Evolutionary conservation across 1,139 yeast species (phyloP), one percentile per base, ranked within the genome.

Genomic region (Pneumocystis canis): DNA sequence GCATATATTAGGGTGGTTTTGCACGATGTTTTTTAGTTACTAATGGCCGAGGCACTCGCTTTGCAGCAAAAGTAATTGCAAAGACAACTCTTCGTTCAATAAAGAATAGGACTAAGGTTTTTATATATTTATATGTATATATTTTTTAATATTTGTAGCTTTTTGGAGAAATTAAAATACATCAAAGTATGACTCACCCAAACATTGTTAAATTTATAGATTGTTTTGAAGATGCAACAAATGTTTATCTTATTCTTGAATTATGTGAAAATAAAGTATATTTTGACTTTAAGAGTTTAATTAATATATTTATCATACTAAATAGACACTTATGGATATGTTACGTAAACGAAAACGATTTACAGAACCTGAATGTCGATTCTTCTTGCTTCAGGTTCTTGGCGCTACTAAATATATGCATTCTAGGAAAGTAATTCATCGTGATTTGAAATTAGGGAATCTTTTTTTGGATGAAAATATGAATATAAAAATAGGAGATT

Each of bases 1-100:
- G 57, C 28, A 31, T 47, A 6, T 32, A 37, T 59, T 61, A 74
- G 71, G 99, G 99, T 65, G 99, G 99, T 0, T 94, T 94, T 78
- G 99, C 98, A 25, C 84, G 98, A 72, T 94, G 98, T 73, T 94
- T 94, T 76, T 97, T 92, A 74, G 94, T 94, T 80, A 96, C 89
- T 73, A 85, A 90, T 66, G 79, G 82, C 66, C 67, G 72, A 30
- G 97, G 97, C 53, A 83, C 84, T 71, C 81, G 89, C 2, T 92
- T 80, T 75, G 99, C 98, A 35, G 99, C 99, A 41, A 94, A 94
- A 72, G 94, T 98, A 0, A 95, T 94, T 58, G 98, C 99, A 61
- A 94, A 92, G 75, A 90, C 90, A 0, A 89, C 97, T 20, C 85
- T 94, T 68, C 87, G 85, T 69, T 85, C 87, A 67, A 96, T 88